Evolutionary conservation across 2,329 filamentous ascomycete species (phyloP).

Genomic region (Exophiala calicioides): DNA sequence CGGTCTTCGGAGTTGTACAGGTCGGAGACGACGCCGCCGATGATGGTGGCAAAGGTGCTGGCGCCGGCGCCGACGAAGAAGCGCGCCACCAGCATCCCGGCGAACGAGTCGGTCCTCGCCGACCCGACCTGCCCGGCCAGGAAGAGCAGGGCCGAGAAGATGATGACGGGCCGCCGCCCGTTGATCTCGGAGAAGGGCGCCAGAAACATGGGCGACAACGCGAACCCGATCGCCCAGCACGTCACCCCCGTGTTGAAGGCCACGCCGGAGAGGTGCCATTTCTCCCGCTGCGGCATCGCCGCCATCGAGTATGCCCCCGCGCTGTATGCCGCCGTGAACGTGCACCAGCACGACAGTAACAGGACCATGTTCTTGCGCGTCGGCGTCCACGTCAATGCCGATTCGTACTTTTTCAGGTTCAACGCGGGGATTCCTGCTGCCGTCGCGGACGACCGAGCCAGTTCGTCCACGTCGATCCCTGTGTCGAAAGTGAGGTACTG

Average conservation of each 20-base stretch:
- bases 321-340: slow-evolving; percentile 74
- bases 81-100: slow-evolving; percentile 69
- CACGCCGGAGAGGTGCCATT: slow-evolving; percentile 66
- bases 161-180: slow-evolving; percentile 79
- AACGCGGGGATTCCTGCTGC: slow-evolving; percentile 52
- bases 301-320: slow-evolving; percentile 79
- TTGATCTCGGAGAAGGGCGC: slow-evolving; percentile 88
- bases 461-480: slow-evolving; percentile 50
- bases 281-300: slow-evolving; percentile 61
- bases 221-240: slow-evolving; percentile 78
- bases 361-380: slow-evolving; percentile 71
- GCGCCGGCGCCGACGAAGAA: slow-evolving; percentile 75
- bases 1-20: slow-evolving; percentile 76
- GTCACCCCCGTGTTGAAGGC: slow-evolving; percentile 73
- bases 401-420: slow-evolving; percentile 65
- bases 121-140: slow-evolving; percentile 66
- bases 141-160: slow-evolving; percentile 71
- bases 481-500: slow-evolving; percentile 66
- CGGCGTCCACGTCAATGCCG: slow-evolving; percentile 73
- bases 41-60: slow-evolving; percentile 77
- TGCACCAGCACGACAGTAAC: slow-evolving; percentile 73
- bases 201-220: slow-evolving; percentile 79
- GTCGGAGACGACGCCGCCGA: slow-evolving; percentile 88
- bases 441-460: slow-evolving; percentile 34
- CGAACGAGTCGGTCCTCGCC: slow-evolving; percentile 67